Conservation (phyloP, 2,329 filamentous ascomycete species). For the Camillea tinctor region DNA sequence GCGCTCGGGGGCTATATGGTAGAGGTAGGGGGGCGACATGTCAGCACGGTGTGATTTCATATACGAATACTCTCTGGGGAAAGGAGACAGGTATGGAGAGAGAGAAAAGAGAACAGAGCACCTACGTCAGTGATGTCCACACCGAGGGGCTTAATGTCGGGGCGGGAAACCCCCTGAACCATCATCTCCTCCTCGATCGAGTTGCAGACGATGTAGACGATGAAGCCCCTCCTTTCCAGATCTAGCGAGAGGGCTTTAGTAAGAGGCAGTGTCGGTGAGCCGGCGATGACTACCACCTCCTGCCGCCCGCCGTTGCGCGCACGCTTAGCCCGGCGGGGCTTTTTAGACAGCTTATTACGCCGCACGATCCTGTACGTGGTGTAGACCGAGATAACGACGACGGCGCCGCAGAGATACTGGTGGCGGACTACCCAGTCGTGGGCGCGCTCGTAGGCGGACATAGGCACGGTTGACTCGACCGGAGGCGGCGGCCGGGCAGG, state of each 20-base stretch:
- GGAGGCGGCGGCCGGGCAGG: slow-evolving; percentile 43
- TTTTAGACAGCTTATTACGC: slow-evolving; percentile 57
- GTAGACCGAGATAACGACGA: slow-evolving; percentile 72
- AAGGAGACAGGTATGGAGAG: not conserved
- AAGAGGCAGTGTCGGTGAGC: slow-evolving; percentile 80
- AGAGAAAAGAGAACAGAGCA: slow-evolving; percentile 15
- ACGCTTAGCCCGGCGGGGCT: slow-evolving; percentile 71
- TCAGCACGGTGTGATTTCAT: not conserved
- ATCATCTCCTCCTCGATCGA: slow-evolving; percentile 81
- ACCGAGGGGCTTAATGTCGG: slow-evolving; percentile 78
- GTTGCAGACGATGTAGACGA: slow-evolving; percentile 86
- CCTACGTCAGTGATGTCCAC: slow-evolving; percentile 80
- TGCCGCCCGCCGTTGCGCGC: slow-evolving; percentile 80
- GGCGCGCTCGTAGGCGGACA: slow-evolving; percentile 49
- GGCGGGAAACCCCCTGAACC: slow-evolving; percentile 72
- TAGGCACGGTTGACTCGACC: slow-evolving; percentile 31
- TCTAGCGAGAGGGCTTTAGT: slow-evolving; percentile 82
- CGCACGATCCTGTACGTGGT: slow-evolving; percentile 52
- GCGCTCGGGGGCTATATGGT: slow-evolving; percentile 63
- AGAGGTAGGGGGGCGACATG: not conserved
- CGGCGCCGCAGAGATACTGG: slow-evolving; percentile 68
- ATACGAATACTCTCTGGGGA: not conserved
- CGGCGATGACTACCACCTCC: slow-evolving; percentile 85
- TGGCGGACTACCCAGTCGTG: slow-evolving; percentile 72
- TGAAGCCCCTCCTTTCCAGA: slow-evolving; percentile 85